Evolutionary conservation across 2,329 filamentous ascomycete species (phyloP).

Genomic region (Alternaria triticimaculans): DNA sequence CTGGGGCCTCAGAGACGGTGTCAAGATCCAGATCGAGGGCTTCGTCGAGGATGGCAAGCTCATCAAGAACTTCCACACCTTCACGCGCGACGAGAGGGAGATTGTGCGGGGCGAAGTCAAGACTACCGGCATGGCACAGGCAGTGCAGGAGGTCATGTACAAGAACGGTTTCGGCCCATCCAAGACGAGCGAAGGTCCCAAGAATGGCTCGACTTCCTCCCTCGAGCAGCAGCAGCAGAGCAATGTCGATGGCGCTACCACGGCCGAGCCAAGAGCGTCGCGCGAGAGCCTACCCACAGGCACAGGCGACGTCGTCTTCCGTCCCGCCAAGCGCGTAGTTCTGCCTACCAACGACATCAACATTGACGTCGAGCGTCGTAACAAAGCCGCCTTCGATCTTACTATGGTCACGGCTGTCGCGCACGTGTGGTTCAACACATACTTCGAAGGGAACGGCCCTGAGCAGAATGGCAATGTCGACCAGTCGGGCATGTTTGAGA

Average conservation of each 20-base stretch:
- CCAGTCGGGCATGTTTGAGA: conserved; percentile 73
- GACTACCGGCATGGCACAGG: conserved; percentile 52
- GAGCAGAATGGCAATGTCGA: conserved; percentile 71
- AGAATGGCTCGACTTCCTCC: conserved; percentile 28
- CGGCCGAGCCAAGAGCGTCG: conserved; percentile 22
- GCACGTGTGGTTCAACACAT: conserved; percentile 96
- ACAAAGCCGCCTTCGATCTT: conserved; percentile 75
- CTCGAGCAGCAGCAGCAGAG: conserved; percentile 18
- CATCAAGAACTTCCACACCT: conserved; percentile 84
- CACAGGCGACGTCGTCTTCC: conserved; percentile 76
- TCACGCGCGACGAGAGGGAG: conserved; percentile 73
- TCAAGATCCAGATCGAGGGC: conserved; percentile 85
- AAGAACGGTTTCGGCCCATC: conserved; percentile 43
- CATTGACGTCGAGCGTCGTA: conserved; percentile 85
- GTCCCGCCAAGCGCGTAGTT: conserved; percentile 70
- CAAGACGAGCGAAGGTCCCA: conserved; percentile 24
- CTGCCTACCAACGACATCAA: conserved; percentile 86
- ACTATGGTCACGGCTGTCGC: conserved; percentile 93
- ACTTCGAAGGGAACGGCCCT: conserved; percentile 83
- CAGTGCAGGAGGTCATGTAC: conserved; percentile 54
- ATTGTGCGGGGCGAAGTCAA: conserved; percentile 65
- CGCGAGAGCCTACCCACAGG: conserved; percentile 58
- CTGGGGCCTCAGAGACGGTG: conserved; percentile 86
- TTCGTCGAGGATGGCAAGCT: conserved; percentile 87
- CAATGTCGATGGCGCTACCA: conserved; percentile 22